Evolutionary conservation across 164 flowering plant genomes (phyloP).

Genomic region (Piper betle): DNA sequence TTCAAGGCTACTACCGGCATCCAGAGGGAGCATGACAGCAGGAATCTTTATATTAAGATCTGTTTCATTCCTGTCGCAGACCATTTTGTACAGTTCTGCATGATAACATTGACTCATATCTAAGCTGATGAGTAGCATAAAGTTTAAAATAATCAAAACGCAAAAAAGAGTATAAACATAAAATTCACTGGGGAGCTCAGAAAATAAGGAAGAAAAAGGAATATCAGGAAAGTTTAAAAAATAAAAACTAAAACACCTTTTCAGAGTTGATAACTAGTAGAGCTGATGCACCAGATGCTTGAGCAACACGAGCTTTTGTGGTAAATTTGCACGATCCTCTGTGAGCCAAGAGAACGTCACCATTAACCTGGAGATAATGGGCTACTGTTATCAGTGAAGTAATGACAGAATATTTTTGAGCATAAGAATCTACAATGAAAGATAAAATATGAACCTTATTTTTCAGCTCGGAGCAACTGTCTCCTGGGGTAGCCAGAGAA

Average conservation of each 20-base stretch:
- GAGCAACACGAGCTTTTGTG: conserved; percentile 63
- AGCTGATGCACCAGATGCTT: conserved; percentile 87
- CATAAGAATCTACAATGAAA: not conserved
- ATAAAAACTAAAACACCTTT: conserved; percentile 22
- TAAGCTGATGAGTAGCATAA: not conserved
- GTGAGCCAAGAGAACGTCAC: conserved; percentile 75
- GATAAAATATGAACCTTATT: conserved; percentile 30
- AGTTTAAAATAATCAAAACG: not conserved
- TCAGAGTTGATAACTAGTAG: conserved; percentile 67
- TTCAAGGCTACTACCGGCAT: conserved; percentile 75
- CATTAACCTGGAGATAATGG: conserved; percentile 35
- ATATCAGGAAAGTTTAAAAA: not conserved
- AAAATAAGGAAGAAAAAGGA: not conserved
- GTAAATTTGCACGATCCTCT: conserved; percentile 90
- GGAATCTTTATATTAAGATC: conserved; percentile 66
- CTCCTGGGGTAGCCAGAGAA: conserved; percentile 50
- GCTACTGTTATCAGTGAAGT: not conserved
- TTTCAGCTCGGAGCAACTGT: conserved; percentile 44
- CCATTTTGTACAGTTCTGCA: conserved; percentile 97
- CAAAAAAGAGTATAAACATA: too few relatives aligned
- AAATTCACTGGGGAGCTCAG: not conserved
- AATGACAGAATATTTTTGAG: not conserved
- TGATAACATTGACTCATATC: not conserved
- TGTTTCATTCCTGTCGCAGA: conserved; percentile 78
- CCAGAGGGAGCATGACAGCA: conserved; percentile 89